Evolutionary conservation across 768 basidiomycete genomes (phyloP).

Genomic region (Podaxis sp.): DNA sequence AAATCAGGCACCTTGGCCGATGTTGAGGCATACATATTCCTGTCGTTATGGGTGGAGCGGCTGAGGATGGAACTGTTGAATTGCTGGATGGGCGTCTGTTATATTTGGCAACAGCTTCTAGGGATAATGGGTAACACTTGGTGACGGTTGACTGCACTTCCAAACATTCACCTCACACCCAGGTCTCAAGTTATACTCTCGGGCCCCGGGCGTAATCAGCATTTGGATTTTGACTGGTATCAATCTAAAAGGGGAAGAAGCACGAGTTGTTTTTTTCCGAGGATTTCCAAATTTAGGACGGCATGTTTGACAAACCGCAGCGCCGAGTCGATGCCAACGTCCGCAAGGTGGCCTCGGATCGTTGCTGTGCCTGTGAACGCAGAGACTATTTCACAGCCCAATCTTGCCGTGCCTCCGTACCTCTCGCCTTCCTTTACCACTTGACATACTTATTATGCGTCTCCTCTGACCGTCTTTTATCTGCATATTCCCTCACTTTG

Average conservation of each 20-base stretch:
- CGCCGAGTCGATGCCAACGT: neutral
- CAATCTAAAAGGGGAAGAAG: conserved; percentile 2
- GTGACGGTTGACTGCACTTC: neutral
- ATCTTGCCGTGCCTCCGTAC: conserved; percentile 4
- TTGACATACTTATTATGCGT: neutral
- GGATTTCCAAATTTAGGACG: neutral
- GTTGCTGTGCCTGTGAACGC: neutral
- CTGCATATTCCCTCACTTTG: neutral
- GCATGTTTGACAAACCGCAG: conserved; percentile 2
- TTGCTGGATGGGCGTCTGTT: neutral
- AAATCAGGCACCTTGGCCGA: conserved; percentile 24
- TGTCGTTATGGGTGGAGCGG: neutral
- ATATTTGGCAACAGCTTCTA: conserved; percentile 3
- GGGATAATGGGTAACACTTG: neutral
- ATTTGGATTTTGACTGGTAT: neutral
- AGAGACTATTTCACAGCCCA: conserved; percentile 5
- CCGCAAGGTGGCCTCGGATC: neutral
- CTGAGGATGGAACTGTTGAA: neutral
- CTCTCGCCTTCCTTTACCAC: neutral
- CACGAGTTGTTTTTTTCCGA: neutral
- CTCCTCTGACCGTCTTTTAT: conserved; percentile 1
- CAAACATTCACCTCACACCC: neutral
- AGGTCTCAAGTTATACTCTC: neutral
- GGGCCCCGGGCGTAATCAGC: conserved; percentile 14
- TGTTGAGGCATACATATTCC: conserved; percentile 27